These are phyloP conservation scores for Lecanicillium sp. DNA, from an alignment of 2,329 filamentous ascomycete genomes.

Conservation along the genomic window DNA sequence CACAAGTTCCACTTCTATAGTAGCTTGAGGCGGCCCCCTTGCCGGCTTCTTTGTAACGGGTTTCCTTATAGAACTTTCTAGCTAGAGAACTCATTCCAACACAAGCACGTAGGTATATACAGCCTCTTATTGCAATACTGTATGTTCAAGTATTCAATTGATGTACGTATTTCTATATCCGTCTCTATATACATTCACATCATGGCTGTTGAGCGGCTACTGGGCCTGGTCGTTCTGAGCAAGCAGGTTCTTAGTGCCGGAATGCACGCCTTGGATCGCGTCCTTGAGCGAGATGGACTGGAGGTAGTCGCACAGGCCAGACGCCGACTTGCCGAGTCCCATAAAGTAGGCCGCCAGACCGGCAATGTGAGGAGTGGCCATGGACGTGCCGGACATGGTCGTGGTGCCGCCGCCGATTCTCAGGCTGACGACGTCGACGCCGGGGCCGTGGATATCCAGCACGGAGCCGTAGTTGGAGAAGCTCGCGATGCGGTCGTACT, in stretches of 20 bases:
- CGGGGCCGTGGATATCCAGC: slow-evolving; percentile 46
- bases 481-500: slow-evolving; percentile 26
- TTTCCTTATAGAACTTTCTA: too few species aligned
- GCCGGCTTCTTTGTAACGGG: too few species aligned
- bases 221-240: slow-evolving; percentile 8
- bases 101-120: too few species aligned
- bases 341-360: slow-evolving; percentile 26
- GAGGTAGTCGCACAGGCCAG: not conserved
- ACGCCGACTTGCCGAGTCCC: not conserved
- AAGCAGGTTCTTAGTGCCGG: slow-evolving; percentile 7
- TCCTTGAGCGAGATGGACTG: not conserved
- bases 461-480: slow-evolving; percentile 34
- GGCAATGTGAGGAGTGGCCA: slow-evolving; percentile 39
- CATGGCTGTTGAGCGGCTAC: too few species aligned
- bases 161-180: too few species aligned
- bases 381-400: slow-evolving; percentile 40
- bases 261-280: not conserved
- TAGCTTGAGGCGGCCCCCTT: too few species aligned
- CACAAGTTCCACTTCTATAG: too few species aligned
- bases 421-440: not conserved
- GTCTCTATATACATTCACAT: too few species aligned
- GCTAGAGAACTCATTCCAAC: too few species aligned
- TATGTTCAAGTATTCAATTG: too few species aligned
- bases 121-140: too few species aligned
- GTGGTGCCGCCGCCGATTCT: not conserved